Evolutionary conservation across 768 basidiomycete species (phyloP).

Genomic region (Mycena indigotica): DNA sequence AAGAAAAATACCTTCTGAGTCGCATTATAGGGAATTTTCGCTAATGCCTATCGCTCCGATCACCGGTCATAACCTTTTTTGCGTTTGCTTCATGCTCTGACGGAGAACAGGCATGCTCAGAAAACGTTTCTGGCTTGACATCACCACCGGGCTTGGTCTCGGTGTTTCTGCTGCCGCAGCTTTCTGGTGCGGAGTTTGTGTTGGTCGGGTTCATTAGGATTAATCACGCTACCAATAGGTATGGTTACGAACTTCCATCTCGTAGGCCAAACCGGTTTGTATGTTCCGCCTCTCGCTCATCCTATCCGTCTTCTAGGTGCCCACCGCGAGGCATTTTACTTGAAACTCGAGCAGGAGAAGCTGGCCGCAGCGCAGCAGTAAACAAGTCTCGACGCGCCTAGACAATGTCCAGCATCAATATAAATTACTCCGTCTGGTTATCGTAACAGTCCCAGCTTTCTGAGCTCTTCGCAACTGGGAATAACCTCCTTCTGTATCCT

Average conservation of each 20-base stretch:
- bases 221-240: slow-evolving; percentile 57
- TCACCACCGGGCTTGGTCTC: slow-evolving; percentile 74
- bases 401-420: slow-evolving; percentile 15
- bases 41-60: slow-evolving; percentile 91
- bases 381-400: slow-evolving; percentile 12
- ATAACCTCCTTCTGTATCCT: slow-evolving; percentile 70
- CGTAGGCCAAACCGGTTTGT: too few species aligned
- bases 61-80: too few species aligned
- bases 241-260: slow-evolving; percentile 74
- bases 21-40: too few species aligned
- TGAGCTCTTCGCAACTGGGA: slow-evolving; percentile 78
- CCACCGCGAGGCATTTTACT: slow-evolving; percentile 82
- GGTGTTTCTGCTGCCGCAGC: slow-evolving; percentile 74
- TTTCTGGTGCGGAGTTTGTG: slow-evolving; percentile 70
- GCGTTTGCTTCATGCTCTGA: too few species aligned
- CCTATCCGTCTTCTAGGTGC: slow-evolving; percentile 53
- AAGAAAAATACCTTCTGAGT: too few species aligned
- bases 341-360: slow-evolving; percentile 75
- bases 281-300: slow-evolving; percentile 5
- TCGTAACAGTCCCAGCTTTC: slow-evolving; percentile 56
- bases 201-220: slow-evolving; percentile 20
- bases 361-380: slow-evolving; percentile 34
- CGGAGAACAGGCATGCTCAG: slow-evolving; percentile 92
- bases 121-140: slow-evolving; percentile 88
- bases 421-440: slow-evolving; percentile 28